phyloP scores from a whole-genome alignment of 2,329 filamentous ascomycete genomes.

The Xylaria hypoxylon region DNA sequence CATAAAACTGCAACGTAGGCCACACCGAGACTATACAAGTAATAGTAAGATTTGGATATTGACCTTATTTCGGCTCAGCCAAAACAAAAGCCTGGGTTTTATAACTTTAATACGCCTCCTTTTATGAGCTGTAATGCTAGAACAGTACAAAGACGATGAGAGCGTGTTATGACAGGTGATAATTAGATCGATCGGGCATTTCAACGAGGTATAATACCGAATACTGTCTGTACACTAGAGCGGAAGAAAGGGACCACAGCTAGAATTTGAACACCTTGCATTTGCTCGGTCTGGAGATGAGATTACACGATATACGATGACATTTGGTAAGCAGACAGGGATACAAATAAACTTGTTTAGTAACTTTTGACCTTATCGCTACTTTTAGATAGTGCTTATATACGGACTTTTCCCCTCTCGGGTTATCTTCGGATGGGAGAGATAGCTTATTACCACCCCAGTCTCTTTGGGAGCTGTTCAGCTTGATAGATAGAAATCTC shows the following conservation, averaged over 20 bases:
- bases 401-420: neutral
- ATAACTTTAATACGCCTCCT: neutral
- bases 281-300: neutral
- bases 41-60: too few species aligned
- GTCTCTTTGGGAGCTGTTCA: too few species aligned
- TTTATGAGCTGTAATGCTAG: neutral
- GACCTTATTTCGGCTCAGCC: constrained; percentile 8
- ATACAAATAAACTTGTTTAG: too few species aligned
- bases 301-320: neutral
- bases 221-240: neutral
- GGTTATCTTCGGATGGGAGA: neutral
- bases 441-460: too few species aligned
- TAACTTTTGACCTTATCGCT: too few species aligned
- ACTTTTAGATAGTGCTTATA: constrained; percentile 12
- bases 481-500: neutral
- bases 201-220: constrained; percentile 4
- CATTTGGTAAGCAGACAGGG: too few species aligned
- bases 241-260: neutral
- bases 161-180: neutral
- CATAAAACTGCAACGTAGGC: neutral
- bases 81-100: neutral
- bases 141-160: neutral
- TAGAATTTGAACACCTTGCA: neutral
- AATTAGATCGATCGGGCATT: neutral
- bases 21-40: neutral